Percentiles rank a stretch among this genome's conserved stretches.
Evolutionary conservation across 352 stramenopile species (phyloP).

Genomic region (Globisporangium orthogonon): DNA sequence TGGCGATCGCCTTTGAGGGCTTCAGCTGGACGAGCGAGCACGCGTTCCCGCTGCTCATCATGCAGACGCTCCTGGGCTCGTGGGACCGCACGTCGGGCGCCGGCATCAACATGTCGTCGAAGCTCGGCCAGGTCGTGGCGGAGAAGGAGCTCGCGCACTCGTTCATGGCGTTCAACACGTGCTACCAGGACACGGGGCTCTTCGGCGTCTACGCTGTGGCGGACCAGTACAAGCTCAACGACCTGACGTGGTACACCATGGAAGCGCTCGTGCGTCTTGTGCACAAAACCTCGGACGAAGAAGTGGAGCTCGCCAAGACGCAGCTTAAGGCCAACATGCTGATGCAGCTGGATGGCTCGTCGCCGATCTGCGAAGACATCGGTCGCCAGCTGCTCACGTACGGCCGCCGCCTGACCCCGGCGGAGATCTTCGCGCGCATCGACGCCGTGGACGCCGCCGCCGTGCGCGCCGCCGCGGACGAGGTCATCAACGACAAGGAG

Average conservation of each 20-base stretch:
- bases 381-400: conserved; percentile 97
- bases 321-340: conserved; percentile 99
- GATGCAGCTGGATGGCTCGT: conserved; percentile 98
- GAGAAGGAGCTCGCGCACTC: conserved; percentile 96
- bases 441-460: conserved; percentile 96
- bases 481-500: conserved; percentile 98
- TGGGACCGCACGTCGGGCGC: conserved; percentile 91
- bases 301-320: conserved; percentile 97
- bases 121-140: conserved; percentile 95
- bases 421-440: conserved; percentile 98
- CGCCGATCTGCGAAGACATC: conserved; percentile 99
- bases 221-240: conserved; percentile 93
- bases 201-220: conserved; percentile 98
- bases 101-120: conserved; percentile 93
- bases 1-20: conserved; percentile 97
- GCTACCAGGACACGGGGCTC: conserved; percentile 99
- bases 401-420: conserved; percentile 94
- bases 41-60: conserved; percentile 98
- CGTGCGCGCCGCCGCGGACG: conserved; percentile 84
- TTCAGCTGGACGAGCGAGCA: conserved; percentile 98
- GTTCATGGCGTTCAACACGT: conserved; percentile 99
- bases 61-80: conserved; percentile 92
- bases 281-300: conserved; percentile 95
- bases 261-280: conserved; percentile 93
- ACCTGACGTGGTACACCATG: conserved; percentile 94